Base-by-base conservation (phyloP, 2,329 filamentous ascomycete genomes). In the Falciphora oryzae region DNA sequence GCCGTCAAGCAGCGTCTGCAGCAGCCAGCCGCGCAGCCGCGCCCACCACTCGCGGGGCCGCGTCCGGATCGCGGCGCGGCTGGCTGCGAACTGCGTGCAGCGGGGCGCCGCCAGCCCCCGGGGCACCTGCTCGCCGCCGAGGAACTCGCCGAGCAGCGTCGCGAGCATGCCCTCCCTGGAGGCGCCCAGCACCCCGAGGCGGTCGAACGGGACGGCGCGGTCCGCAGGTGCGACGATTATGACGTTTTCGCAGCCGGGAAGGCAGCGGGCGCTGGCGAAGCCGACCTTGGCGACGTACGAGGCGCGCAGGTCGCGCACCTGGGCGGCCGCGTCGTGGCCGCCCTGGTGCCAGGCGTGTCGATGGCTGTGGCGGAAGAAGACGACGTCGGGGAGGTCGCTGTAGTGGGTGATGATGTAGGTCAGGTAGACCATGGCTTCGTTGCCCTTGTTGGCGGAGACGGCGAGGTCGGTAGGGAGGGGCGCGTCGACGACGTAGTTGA, bases 341-440 rank as follows among this genome's bases (percentile, higher is more conserved):
- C 79, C 64, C 77, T 87, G 87, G 73, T 88, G 86, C 85, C 85
- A 88, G 44, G 82, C 80, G 35, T 60, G 38, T 16, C 53, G 62
- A 79, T 85, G 82, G 35, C 83, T 79, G 73, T 88, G 86, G 76
- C 85, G 82, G 74, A 88, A 88, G 62, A 87, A 79, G 58, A 81
- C 76, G 27, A 86, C 79, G 67, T 87, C 85, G 3, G 84, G 81
- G 1, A 88, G 78, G n/a, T 77, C 68, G 62, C 85, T 78, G 73
- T 88, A 88, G 72, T 86, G 78, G 69, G 87, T 83, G 70, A 88
- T 83, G 67, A 88, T 82, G 73, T 85, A 88, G 58, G 83, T 83
- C 61, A 88, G 76, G 71, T 88, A 88, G 16, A 80, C 78, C 80
- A 88, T 87, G 29, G 83, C 83, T 73, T 89, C 86, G 69, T 85